Evolutionary conservation across 495 filamentous ascomycete genomes (phyloP).

Genomic region (Penicillium paradoxum): DNA sequence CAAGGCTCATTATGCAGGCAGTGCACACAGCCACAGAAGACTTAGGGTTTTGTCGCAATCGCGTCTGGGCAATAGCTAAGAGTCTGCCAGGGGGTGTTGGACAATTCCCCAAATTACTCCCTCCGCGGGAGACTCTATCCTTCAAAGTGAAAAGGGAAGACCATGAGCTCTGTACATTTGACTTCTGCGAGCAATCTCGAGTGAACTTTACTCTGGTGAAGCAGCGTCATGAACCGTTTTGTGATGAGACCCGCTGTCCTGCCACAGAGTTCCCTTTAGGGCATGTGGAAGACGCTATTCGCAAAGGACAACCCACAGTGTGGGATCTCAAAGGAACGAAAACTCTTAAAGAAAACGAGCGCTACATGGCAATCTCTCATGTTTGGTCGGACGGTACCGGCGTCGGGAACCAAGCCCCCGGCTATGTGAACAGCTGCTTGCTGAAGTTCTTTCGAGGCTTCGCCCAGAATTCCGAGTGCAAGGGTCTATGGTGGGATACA

Average conservation of each 20-base stretch:
- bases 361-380: conserved; percentile 28
- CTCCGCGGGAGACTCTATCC: no score
- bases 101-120: conserved; percentile 2
- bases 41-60: conserved; percentile 20
- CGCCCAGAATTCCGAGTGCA: conserved; percentile 13
- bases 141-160: no score
- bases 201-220: conserved; percentile 18
- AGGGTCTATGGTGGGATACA: conserved; percentile 31
- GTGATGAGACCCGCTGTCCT: conserved; percentile 3
- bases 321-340: background rate
- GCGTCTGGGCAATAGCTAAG: conserved; percentile 21
- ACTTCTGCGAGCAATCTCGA: conserved; percentile 20
- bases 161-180: conserved; percentile 14
- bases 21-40: background rate
- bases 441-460: conserved; percentile 16
- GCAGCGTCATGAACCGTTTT: conserved; percentile 24
- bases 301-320: background rate
- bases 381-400: conserved; percentile 31
- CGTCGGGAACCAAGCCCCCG: conserved; percentile 7
- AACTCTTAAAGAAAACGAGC: background rate
- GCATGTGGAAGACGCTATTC: background rate
- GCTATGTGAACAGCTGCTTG: conserved; percentile 23
- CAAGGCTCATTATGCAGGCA: background rate
- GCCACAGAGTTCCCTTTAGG: background rate
- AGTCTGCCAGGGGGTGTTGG: background rate